Percentiles rank a stretch among this genome's conserved stretches.
These are phyloP conservation scores for Triticum aestivum DNA, from an alignment of 176 grass and related monocot species.

Conservation along the genomic window IWGSC_CS_RefSeq_v2.1 NC_057805.1:427308969-427309468, in stretches of 20 bases:
- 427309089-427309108: neutral
- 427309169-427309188: neutral
- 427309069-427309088: constrained; percentile 31
- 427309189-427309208: neutral
- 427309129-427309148: constrained; percentile 47
- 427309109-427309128: constrained; percentile 51
- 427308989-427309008: constrained; percentile 41
- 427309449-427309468: neutral
- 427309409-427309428: constrained; percentile 35
- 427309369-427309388: constrained; percentile 4
- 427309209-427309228: constrained; percentile 10
- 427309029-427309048: neutral
- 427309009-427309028: constrained; percentile 7
- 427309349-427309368: constrained; percentile 4
- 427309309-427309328: neutral
- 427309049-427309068: neutral
- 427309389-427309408: neutral
- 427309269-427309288: neutral
- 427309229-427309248: neutral
- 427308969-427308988: neutral
- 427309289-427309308: neutral
- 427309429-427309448: constrained; percentile 43
- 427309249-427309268: constrained; percentile 6
- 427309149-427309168: constrained; percentile 9
- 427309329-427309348: neutral